These are phyloP conservation scores for Pezicula carpinea DNA, from an alignment of 2,329 filamentous ascomycete genomes.

Conservation along the genomic window DNA sequence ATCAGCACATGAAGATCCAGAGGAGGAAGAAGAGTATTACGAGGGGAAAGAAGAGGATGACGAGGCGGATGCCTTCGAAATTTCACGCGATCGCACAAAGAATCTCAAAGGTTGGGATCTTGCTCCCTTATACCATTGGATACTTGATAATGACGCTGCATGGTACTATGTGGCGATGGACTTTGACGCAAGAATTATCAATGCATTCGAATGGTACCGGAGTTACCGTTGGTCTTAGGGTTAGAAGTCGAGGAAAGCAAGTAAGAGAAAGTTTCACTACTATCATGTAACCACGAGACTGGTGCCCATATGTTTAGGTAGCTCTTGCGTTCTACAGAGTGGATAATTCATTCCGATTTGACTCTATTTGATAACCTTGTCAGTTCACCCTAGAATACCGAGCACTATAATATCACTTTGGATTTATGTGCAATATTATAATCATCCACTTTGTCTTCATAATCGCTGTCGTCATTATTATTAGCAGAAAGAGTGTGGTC, in stretches of 20 bases:
- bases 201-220: not conserved
- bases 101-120: constrained; percentile 1
- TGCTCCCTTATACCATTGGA: not conserved
- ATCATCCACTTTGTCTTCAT: too few species aligned
- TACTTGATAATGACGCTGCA: not conserved
- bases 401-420: not conserved
- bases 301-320: not conserved
- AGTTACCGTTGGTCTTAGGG: not conserved
- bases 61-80: not conserved
- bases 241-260: not conserved
- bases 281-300: not conserved
- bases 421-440: too few species aligned
- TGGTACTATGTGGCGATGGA: not conserved
- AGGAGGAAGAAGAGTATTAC: not conserved
- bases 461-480: too few species aligned
- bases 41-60: not conserved
- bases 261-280: not conserved
- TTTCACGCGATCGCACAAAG: not conserved
- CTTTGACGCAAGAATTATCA: not conserved
- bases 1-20: not conserved
- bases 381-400: not conserved
- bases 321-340: not conserved
- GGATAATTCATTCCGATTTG: not conserved
- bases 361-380: not conserved
- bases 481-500: too few species aligned